These are phyloP conservation scores for Cryphonectria japonica DNA, from an alignment of 2,329 filamentous ascomycete genomes.

Conservation along the genomic window DNA sequence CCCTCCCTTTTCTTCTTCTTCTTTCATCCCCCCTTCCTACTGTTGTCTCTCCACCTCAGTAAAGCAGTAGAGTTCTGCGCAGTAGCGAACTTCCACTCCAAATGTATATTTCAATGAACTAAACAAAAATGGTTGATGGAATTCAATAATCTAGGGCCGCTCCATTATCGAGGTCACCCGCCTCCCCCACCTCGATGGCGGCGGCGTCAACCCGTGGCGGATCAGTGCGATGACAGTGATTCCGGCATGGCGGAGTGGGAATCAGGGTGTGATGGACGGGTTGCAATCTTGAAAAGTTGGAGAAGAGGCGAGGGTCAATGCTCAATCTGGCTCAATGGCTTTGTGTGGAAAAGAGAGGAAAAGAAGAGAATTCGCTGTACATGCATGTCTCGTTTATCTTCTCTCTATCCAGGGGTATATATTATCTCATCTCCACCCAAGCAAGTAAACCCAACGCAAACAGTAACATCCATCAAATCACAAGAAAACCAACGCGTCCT, in stretches of 20 bases:
- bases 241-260: conserved; percentile 36
- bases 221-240: conserved; percentile 34
- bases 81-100: no score
- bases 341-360: not conserved
- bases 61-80: no score
- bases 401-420: conserved; percentile 21
- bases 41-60: no score
- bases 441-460: conserved; percentile 15
- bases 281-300: not conserved
- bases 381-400: conserved; percentile 8
- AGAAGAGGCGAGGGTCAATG: not conserved
- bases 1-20: not conserved
- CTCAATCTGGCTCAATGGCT: not conserved
- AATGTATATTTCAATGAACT: not conserved
- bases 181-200: conserved; percentile 34
- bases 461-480: not conserved
- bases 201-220: conserved; percentile 39
- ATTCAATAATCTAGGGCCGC: conserved; percentile 29
- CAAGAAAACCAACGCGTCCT: not conserved
- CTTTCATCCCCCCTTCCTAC: no score
- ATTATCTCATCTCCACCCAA: conserved; percentile 25
- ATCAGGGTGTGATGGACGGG: conserved; percentile 28
- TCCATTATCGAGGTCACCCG: conserved; percentile 36
- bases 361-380: not conserved
- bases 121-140: not conserved